phyloP scores from a whole-genome alignment of 768 basidiomycete species.

The Boletus rex-veris region DNA sequence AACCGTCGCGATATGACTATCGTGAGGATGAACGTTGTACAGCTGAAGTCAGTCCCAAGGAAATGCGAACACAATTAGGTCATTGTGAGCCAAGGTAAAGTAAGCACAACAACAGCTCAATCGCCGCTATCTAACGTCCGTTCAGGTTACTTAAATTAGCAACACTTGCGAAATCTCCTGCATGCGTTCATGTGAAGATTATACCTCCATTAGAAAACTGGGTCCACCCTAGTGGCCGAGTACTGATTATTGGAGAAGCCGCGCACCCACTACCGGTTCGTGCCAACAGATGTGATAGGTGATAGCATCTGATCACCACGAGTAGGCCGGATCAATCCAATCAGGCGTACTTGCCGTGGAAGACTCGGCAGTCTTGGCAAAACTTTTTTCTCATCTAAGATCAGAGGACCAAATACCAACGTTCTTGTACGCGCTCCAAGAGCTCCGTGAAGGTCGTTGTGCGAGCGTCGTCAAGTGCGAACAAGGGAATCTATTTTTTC shows the following conservation, averaged over 20 bases:
- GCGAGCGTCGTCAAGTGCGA: conserved; percentile 45
- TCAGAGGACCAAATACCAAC: conserved; percentile 45
- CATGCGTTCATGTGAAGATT: conserved; percentile 38
- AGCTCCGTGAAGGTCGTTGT: conserved; percentile 53
- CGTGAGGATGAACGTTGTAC: conserved; percentile 34
- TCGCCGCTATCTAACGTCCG: neutral
- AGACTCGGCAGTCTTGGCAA: conserved; percentile 58
- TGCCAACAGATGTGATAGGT: conserved; percentile 1
- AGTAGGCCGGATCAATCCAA: conserved; percentile 53
- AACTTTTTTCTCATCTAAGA: conserved; percentile 53
- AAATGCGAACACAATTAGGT: conserved; percentile 28
- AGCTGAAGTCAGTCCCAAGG: conserved; percentile 31
- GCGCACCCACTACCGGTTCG: conserved; percentile 55
- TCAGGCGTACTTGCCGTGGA: conserved; percentile 52
- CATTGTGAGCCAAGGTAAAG: conserved; percentile 39
- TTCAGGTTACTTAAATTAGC: conserved; percentile 38
- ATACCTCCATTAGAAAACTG: conserved; percentile 43
- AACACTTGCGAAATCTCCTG: conserved; percentile 31
- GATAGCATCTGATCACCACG: neutral
- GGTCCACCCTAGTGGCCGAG: conserved; percentile 45
- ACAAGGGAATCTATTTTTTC: conserved; percentile 41
- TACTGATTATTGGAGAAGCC: conserved; percentile 58
- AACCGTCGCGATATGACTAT: conserved; percentile 25
- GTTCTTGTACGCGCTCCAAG: conserved; percentile 54
- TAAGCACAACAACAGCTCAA: neutral